A percentile compares a stretch with the other conserved stretches of the same genome.
These are phyloP conservation scores for Triticum dicoccoides DNA, from an alignment of 176 grass and related monocot species.

Conservation along the genomic window DNA sequence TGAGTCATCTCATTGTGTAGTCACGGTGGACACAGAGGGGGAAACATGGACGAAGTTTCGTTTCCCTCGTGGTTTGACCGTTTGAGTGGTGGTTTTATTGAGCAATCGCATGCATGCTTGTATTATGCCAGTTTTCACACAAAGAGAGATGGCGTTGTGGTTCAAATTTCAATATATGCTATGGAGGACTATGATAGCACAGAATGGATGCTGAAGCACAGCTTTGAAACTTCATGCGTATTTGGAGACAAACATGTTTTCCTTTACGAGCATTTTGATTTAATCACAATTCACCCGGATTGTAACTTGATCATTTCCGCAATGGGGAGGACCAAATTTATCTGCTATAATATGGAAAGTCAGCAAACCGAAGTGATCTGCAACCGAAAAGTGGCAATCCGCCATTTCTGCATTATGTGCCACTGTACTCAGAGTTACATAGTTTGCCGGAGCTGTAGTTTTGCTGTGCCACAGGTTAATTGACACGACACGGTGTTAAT, in stretches of 20 bases:
- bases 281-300: background rate
- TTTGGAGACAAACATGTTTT: background rate
- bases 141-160: background rate
- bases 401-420: background rate
- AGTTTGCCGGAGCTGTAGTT: slow-evolving; percentile 14
- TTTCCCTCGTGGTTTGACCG: background rate
- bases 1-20: background rate
- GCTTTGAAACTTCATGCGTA: background rate
- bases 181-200: background rate
- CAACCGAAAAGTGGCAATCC: background rate
- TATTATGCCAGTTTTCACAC: background rate
- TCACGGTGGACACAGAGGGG: background rate
- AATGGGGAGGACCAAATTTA: background rate
- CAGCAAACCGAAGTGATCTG: background rate
- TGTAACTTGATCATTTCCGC: background rate
- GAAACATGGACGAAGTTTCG: background rate
- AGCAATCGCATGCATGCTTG: background rate
- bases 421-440: background rate
- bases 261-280: background rate
- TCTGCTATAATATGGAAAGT: background rate
- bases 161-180: background rate
- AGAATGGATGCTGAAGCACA: background rate
- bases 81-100: background rate
- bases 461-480: background rate
- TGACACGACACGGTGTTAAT: too few relatives aligned